phyloP scores from a whole-genome alignment of 306 rosid genomes.

The Malus domestica region ASM211411v1 NC_041803.1:42038501-42039000 shows the following conservation, averaged over 20 bases:
- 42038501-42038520: not conserved
- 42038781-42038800: not conserved
- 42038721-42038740: not conserved
- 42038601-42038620: not conserved
- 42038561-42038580: not conserved
- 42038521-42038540: not conserved
- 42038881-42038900: conserved; percentile 91
- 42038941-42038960: conserved; percentile 78
- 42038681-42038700: not conserved
- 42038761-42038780: not conserved
- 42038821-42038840: conserved; percentile 73
- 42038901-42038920: conserved; percentile 84
- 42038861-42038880: conserved; percentile 74
- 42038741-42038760: not conserved
- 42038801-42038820: conserved; percentile 65
- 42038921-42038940: conserved; percentile 89
- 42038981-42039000: conserved; percentile 16
- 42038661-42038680: too few relatives aligned
- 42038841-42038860: conserved; percentile 78
- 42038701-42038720: too few relatives aligned
- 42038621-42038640: not conserved
- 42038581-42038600: not conserved
- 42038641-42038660: not conserved
- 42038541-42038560: not conserved
- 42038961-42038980: conserved; percentile 47